phyloP scores from a whole-genome alignment of 2,329 filamentous ascomycete species.

The Cercospora sp. region DNA sequence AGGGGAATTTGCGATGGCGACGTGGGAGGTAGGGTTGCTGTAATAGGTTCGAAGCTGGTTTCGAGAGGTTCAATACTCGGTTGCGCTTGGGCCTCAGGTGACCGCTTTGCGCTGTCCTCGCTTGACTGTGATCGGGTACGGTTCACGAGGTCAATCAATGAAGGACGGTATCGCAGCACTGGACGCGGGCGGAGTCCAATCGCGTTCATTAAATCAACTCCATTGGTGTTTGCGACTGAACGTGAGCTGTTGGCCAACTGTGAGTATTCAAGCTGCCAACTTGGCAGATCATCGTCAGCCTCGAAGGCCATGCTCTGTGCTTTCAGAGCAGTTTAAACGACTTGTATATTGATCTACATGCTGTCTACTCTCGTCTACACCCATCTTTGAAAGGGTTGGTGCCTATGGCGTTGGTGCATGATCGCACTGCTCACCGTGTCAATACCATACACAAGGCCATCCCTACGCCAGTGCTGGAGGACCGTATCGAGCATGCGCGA shows the following conservation, averaged over 20 bases:
- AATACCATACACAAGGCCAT: not conserved
- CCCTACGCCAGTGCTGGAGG: not conserved
- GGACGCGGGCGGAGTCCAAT: constrained; percentile 6
- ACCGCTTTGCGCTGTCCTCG: constrained; percentile 17
- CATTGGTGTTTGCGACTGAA: not conserved
- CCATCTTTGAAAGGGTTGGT: not conserved
- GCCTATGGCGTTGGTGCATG: not conserved
- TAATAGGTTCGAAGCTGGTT: constrained; percentile 13
- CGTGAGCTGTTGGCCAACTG: not conserved
- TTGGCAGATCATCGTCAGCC: constrained; percentile 1
- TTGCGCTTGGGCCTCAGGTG: constrained; percentile 4
- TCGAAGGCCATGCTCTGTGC: not conserved
- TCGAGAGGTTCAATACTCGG: constrained; percentile 10
- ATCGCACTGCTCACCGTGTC: constrained; percentile 1
- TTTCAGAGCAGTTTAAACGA: not conserved
- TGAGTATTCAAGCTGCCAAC: not conserved
- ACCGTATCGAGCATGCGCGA: not conserved
- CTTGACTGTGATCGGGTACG: constrained; percentile 42
- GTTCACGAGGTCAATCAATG: constrained; percentile 62
- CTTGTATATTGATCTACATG: not conserved
- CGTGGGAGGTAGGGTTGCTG: constrained; percentile 20
- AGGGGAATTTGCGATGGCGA: constrained; percentile 26
- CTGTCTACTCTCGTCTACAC: not conserved
- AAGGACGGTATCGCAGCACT: constrained; percentile 46
- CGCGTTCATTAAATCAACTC: constrained; percentile 2